These are phyloP conservation scores for Podaxis carcinomalis DNA, from an alignment of 768 basidiomycete genomes.

Conservation along the genomic window DNA sequence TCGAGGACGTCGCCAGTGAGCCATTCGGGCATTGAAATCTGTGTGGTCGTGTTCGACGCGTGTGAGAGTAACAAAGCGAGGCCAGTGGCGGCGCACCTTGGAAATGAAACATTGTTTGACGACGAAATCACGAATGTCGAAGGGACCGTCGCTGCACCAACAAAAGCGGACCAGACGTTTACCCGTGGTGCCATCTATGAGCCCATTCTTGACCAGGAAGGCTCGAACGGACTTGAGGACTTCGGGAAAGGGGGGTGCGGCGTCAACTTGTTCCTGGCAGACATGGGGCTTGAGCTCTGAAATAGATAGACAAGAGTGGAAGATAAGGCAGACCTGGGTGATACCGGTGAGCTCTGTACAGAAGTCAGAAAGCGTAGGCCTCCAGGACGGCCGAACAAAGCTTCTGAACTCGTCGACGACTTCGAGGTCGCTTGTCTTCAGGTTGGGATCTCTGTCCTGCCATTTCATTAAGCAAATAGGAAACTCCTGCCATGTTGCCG, in stretches of 20 bases:
- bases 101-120: constrained; percentile 91
- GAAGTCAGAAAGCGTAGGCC: constrained; percentile 74
- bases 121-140: constrained; percentile 79
- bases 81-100: constrained; percentile 39
- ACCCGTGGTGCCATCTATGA: constrained; percentile 59
- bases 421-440: constrained; percentile 53
- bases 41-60: constrained; percentile 9
- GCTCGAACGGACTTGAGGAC: constrained; percentile 58
- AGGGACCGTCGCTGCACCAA: constrained; percentile 85
- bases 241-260: constrained; percentile 69
- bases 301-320: not conserved
- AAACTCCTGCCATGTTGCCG: constrained; percentile 62
- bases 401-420: constrained; percentile 80
- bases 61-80: not conserved
- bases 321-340: constrained; percentile 64
- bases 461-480: constrained; percentile 88
- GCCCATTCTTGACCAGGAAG: constrained; percentile 67
- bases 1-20: constrained; percentile 72
- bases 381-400: constrained; percentile 87
- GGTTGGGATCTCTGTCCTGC: constrained; percentile 55
- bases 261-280: constrained; percentile 71
- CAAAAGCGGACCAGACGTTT: constrained; percentile 60
- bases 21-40: constrained; percentile 72
- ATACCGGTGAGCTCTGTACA: constrained; percentile 90
- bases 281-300: not conserved